Evolutionary conservation across 805 yeast species (phyloP).

Genomic region (Wickerhamiella australiensis): DNA sequence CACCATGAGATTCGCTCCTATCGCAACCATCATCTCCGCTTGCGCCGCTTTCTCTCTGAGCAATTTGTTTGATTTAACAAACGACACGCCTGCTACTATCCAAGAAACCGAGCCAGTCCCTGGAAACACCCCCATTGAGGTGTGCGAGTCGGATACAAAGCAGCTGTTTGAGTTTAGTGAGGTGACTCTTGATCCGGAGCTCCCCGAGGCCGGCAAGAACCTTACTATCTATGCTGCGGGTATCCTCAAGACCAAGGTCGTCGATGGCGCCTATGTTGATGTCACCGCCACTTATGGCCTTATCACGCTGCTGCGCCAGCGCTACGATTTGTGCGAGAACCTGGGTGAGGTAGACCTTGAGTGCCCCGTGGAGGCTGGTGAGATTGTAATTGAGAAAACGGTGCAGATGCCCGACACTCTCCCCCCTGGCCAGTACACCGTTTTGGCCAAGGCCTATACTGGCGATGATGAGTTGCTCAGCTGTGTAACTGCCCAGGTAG

Average conservation of each 20-base stretch:
- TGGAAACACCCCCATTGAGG: conserved; percentile 75
- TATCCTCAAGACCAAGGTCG: conserved; percentile 39
- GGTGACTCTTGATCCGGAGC: conserved; percentile 65
- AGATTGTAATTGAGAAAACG: conserved; percentile 48
- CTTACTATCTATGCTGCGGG: conserved; percentile 73
- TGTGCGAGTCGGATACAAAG: conserved; percentile 53
- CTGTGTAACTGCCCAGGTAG: conserved; percentile 47
- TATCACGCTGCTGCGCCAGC: conserved; percentile 74
- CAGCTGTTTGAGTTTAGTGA: conserved; percentile 54
- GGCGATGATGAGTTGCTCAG: conserved; percentile 69
- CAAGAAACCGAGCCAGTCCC: conserved; percentile 38
- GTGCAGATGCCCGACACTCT: conserved; percentile 84
- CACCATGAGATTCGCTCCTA: neutral
- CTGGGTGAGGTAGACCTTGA: conserved; percentile 67
- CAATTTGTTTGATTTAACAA: neutral
- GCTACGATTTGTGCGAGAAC: conserved; percentile 88
- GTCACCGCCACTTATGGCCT: conserved; percentile 89
- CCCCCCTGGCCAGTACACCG: conserved; percentile 88
- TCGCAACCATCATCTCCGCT: neutral
- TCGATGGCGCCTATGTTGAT: conserved; percentile 87
- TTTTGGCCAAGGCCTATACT: conserved; percentile 82
- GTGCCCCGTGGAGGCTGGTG: conserved; percentile 72
- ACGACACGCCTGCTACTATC: conserved; percentile 1
- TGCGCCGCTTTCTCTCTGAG: neutral
- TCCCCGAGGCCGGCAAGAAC: conserved; percentile 77